Evolutionary conservation across 2,329 filamentous ascomycete genomes (phyloP).

Genomic region (Beauveria sp.): DNA sequence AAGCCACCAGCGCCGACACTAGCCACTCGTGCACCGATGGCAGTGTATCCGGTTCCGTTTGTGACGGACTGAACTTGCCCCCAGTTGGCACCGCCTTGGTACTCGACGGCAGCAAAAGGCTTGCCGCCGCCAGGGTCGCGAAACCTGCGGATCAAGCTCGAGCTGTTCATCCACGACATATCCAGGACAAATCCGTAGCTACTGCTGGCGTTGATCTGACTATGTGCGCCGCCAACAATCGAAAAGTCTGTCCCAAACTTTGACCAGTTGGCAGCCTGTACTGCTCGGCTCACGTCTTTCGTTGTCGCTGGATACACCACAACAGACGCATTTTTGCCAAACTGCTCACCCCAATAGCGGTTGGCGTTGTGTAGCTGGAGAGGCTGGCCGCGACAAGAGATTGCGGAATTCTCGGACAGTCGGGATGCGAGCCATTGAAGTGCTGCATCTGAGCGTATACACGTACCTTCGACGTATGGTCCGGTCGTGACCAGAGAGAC

Average conservation of each 20-base stretch:
- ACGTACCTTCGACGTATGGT: neutral
- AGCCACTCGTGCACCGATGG: constrained; percentile 30
- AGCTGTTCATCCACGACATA: constrained; percentile 12
- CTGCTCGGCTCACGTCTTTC: constrained; percentile 8
- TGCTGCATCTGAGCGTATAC: neutral
- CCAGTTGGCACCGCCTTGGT: constrained; percentile 13
- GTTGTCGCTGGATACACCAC: constrained; percentile 11
- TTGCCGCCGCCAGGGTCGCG: neutral
- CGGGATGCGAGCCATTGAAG: constrained; percentile 4
- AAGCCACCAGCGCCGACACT: constrained; percentile 38
- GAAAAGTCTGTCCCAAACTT: constrained; percentile 5
- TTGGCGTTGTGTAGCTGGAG: constrained; percentile 11
- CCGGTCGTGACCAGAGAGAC: neutral
- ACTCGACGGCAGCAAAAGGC: constrained; percentile 8
- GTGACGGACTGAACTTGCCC: constrained; percentile 11
- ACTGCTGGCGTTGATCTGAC: constrained; percentile 8
- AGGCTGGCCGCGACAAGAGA: constrained; percentile 10
- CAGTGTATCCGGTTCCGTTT: constrained; percentile 12
- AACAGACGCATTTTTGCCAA: constrained; percentile 13
- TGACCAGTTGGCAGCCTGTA: constrained; percentile 9
- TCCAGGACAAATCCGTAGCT: constrained; percentile 11
- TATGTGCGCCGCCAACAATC: constrained; percentile 9
- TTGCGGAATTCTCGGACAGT: constrained; percentile 5
- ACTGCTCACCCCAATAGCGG: constrained; percentile 13
- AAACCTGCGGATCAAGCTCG: constrained; percentile 1